A percentile compares a stretch with the other conserved stretches of the same genome.
These are phyloP conservation scores for Xylaria hypoxylon DNA, from an alignment of 2,329 filamentous ascomycete genomes.

Conservation along the genomic window DNA sequence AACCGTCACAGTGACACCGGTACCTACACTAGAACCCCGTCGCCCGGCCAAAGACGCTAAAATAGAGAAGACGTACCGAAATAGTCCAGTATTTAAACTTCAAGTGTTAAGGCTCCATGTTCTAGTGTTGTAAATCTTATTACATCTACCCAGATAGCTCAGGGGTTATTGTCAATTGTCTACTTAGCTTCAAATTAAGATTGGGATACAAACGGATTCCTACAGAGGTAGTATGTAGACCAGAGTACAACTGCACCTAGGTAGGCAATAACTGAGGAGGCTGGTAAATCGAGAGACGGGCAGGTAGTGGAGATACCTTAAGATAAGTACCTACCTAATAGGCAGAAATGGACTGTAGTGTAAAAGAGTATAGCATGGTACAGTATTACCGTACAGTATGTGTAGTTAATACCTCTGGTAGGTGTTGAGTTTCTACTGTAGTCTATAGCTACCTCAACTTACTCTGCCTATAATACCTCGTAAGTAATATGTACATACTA, in stretches of 20 bases:
- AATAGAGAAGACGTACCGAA: slow-evolving; percentile 31
- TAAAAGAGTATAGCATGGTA: slow-evolving; percentile 6
- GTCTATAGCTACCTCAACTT: not conserved
- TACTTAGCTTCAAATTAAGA: slow-evolving; percentile 20
- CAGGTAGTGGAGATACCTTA: slow-evolving; percentile 10
- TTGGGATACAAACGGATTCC: slow-evolving; percentile 18
- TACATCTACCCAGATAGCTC: not conserved
- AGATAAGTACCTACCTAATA: slow-evolving; percentile 7
- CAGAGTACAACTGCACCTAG: not conserved
- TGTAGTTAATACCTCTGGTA: slow-evolving; percentile 8
- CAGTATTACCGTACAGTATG: slow-evolving; percentile 6
- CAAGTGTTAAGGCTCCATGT: not conserved
- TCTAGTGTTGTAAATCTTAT: slow-evolving; percentile 20
- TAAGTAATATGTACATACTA: not conserved
- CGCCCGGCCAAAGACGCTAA: slow-evolving; percentile 49
- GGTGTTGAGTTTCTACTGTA: not conserved
- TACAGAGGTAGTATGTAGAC: not conserved
- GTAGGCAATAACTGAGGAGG: slow-evolving; percentile 28
- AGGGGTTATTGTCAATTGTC: no score
- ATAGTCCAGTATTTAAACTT: slow-evolving; percentile 5
- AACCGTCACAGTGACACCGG: slow-evolving; percentile 10
- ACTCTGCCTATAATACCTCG: not conserved
- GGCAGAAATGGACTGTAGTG: no score
- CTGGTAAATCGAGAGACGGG: slow-evolving; percentile 15
- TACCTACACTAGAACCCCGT: slow-evolving; percentile 39